phyloP scores from a whole-genome alignment of 2,329 filamentous ascomycete genomes.

The Fusarium sp. region DNA sequence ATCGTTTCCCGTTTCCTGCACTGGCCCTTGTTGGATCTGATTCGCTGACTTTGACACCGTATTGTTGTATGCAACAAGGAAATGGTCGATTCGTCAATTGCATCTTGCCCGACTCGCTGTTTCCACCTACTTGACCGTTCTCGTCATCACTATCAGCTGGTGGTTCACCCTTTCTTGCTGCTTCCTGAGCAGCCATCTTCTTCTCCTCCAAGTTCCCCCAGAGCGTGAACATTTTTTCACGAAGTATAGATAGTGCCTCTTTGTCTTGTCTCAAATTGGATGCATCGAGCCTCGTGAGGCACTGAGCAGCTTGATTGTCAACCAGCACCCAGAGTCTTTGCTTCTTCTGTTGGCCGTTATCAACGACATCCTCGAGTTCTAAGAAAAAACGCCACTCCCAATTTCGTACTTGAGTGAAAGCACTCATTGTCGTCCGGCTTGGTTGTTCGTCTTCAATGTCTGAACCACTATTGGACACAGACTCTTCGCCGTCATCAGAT shows the following conservation, averaged over 20 bases:
- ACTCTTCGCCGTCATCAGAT: slow-evolving; percentile 54
- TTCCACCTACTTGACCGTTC: slow-evolving; percentile 22
- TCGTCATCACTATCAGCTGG: slow-evolving; percentile 55
- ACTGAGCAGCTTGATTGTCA: slow-evolving; percentile 65
- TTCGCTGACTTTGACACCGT: slow-evolving; percentile 66
- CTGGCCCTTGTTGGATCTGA: slow-evolving; percentile 57
- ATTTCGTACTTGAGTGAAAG: slow-evolving; percentile 43
- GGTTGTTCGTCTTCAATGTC: slow-evolving; percentile 21
- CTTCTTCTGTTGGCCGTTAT: slow-evolving; percentile 49
- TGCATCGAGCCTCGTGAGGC: slow-evolving; percentile 61
- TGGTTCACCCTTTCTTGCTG: slow-evolving; percentile 49
- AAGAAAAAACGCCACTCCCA: slow-evolving; percentile 92
- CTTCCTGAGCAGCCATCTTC: slow-evolving; percentile 43
- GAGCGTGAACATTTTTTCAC: slow-evolving; percentile 78
- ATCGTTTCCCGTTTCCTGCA: slow-evolving; percentile 61
- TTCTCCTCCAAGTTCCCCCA: slow-evolving; percentile 88
- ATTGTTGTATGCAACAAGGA: slow-evolving; percentile 77
- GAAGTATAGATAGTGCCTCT: slow-evolving; percentile 63
- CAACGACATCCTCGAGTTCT: slow-evolving; percentile 76
- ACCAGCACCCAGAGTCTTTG: slow-evolving; percentile 75
- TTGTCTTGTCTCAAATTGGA: slow-evolving; percentile 66
- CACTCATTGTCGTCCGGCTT: slow-evolving; percentile 40
- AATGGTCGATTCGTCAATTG: slow-evolving; percentile 69
- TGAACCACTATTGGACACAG: slow-evolving; percentile 18
- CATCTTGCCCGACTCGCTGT: not conserved